Conservation (phyloP, 257 asterid species). For the Penstemon barbatus region DNA sequence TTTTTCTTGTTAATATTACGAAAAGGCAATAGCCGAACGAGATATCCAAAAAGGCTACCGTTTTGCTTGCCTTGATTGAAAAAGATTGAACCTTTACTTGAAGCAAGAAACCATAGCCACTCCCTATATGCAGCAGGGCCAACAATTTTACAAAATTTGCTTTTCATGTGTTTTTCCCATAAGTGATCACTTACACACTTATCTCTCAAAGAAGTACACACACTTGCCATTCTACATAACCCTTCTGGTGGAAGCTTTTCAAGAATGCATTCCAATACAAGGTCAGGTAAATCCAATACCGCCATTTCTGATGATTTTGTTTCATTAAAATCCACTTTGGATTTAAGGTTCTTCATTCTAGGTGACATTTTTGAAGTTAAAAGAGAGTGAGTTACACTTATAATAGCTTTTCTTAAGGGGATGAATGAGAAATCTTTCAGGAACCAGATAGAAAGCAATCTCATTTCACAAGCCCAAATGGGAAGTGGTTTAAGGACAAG, state of each 20-base stretch:
- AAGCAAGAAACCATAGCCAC: constrained; percentile 53
- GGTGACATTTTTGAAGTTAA: constrained; percentile 37
- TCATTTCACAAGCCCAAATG: constrained; percentile 64
- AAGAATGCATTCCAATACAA: constrained; percentile 73
- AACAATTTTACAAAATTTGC: constrained; percentile 66
- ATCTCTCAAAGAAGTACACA: constrained; percentile 56
- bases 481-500: constrained; percentile 64
- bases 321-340: constrained; percentile 37
- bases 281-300: constrained; percentile 77
- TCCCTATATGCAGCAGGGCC: constrained; percentile 56
- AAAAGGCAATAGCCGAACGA: constrained; percentile 50
- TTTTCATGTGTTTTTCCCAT: constrained; percentile 64
- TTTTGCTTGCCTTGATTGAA: constrained; percentile 46
- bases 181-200: constrained; percentile 62
- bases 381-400: constrained; percentile 17
- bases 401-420: constrained; percentile 35
- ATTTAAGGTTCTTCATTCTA: constrained; percentile 32
- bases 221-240: constrained; percentile 64
- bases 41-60: constrained; percentile 36
- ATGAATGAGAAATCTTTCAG: constrained; percentile 50
- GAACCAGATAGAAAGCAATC: constrained; percentile 53
- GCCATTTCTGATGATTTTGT: constrained; percentile 31
- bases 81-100: constrained; percentile 50
- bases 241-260: constrained; percentile 80
- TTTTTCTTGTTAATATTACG: constrained; percentile 33